These are phyloP conservation scores for Cystofilobasidium ferigula DNA, from an alignment of 768 basidiomycete genomes.

Conservation along the genomic window DNA sequence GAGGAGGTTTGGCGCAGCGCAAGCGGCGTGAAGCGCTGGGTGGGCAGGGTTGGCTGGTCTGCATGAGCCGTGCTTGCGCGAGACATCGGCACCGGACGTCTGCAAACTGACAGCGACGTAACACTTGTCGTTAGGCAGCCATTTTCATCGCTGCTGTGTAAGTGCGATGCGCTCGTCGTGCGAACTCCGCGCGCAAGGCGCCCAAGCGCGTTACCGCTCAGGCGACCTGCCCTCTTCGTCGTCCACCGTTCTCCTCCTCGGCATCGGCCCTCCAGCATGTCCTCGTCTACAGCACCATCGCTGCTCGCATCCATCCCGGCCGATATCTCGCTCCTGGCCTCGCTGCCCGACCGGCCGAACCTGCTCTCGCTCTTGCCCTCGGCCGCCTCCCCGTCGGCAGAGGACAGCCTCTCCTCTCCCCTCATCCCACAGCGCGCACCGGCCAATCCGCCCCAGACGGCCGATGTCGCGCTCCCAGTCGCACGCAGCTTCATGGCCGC, in stretches of 20 bases:
- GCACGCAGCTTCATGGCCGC: neutral
- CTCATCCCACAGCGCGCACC: neutral
- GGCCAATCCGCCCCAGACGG: neutral
- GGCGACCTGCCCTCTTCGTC: too few species aligned
- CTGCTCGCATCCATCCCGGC: neutral
- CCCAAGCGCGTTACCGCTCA: too few species aligned
- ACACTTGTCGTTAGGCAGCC: too few species aligned
- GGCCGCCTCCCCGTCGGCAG: neutral
- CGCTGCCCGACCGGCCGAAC: neutral
- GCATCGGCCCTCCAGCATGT: too few species aligned
- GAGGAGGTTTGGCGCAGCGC: constrained; percentile 56
- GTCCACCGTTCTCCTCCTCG: too few species aligned
- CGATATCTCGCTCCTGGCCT: neutral
- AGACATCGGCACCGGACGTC: too few species aligned
- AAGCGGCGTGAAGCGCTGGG: constrained; percentile 59
- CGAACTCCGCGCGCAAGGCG: too few species aligned
- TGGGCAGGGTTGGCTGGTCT: constrained; percentile 55
- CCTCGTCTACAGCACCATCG: neutral
- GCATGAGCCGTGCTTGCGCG: too few species aligned
- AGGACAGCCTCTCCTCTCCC: neutral
- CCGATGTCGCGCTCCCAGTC: neutral
- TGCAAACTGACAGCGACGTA: too few species aligned
- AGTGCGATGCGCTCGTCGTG: too few species aligned
- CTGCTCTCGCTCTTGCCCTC: constrained; percentile 8
- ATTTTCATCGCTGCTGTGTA: too few species aligned